A percentile compares a stretch with the other conserved stretches of the same genome.
phyloP scores from a whole-genome alignment of 2,329 filamentous ascomycete species.

The Hansfordia pulvinata region DNA sequence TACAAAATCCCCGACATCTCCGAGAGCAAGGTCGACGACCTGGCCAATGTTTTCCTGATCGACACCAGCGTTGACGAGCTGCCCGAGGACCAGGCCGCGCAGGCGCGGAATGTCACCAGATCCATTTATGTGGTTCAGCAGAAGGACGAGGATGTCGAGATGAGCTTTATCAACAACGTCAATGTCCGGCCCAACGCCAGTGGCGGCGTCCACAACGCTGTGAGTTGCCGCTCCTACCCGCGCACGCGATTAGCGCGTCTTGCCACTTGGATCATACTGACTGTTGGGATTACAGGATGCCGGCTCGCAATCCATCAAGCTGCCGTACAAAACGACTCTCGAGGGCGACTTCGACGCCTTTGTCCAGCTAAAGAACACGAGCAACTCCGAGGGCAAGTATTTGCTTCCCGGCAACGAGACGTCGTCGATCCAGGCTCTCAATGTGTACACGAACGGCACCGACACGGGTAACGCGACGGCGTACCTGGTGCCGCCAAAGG shows the following conservation, averaged over 20 bases:
- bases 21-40: conserved; percentile 47
- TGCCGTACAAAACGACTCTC: conserved; percentile 52
- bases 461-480: conserved; percentile 60
- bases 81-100: conserved; percentile 41
- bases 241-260: background rate
- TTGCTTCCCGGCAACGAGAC: conserved; percentile 53
- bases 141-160: conserved; percentile 44
- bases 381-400: conserved; percentile 30
- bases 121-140: conserved; percentile 69
- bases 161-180: conserved; percentile 38
- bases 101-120: conserved; percentile 61
- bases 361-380: conserved; percentile 44
- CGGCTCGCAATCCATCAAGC: conserved; percentile 45
- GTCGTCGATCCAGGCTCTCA: conserved; percentile 49
- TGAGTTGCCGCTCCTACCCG: conserved; percentile 4
- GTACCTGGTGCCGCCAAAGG: conserved; percentile 58
- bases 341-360: conserved; percentile 66
- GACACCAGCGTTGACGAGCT: conserved; percentile 48
- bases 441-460: conserved; percentile 52
- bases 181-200: conserved; percentile 35
- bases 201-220: conserved; percentile 34
- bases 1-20: conserved; percentile 64
- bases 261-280: conserved; percentile 28
- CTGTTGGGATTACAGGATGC: conserved; percentile 27
- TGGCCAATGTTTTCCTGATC: conserved; percentile 60